Conservation (phyloP, 1,139 yeast genomes). For the Suhomyces kunorum region DNA sequence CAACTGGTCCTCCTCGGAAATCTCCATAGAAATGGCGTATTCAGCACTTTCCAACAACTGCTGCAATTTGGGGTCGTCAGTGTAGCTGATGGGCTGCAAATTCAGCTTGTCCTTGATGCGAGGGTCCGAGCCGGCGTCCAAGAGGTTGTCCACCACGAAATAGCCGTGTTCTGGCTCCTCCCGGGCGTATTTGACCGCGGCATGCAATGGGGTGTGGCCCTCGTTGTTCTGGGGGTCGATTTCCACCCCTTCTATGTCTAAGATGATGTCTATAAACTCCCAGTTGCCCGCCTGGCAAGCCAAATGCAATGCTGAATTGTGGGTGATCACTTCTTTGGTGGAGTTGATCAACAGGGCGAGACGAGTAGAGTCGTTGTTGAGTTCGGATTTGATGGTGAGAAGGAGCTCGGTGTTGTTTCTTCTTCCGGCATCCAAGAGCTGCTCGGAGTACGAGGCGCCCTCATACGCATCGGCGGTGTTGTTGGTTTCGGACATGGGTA, state of each 20-base stretch:
- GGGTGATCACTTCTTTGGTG: slow-evolving; percentile 69
- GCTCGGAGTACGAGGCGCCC: slow-evolving; percentile 82
- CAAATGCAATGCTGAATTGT: slow-evolving; percentile 81
- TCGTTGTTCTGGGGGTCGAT: slow-evolving; percentile 78
- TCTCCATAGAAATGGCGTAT: slow-evolving; percentile 56
- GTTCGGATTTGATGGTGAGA: slow-evolving; percentile 52
- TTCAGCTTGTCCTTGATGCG: slow-evolving; percentile 45
- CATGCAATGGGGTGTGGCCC: slow-evolving; percentile 88
- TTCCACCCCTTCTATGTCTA: slow-evolving; percentile 90
- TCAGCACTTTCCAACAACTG: slow-evolving; percentile 80
- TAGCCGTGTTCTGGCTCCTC: slow-evolving; percentile 86
- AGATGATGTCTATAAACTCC: slow-evolving; percentile 78
- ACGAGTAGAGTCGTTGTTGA: slow-evolving; percentile 44
- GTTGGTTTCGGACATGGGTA: slow-evolving; percentile 11
- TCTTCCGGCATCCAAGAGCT: slow-evolving; percentile 82
- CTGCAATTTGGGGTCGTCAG: slow-evolving; percentile 54
- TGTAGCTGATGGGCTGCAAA: slow-evolving; percentile 74
- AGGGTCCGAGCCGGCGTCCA: slow-evolving; percentile 96
- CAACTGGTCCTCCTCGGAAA: slow-evolving; percentile 31
- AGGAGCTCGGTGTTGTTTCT: slow-evolving; percentile 83
- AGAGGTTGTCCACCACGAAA: slow-evolving; percentile 73
- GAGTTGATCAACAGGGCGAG: slow-evolving; percentile 66
- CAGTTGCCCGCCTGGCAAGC: slow-evolving; percentile 81
- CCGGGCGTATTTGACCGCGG: slow-evolving; percentile 73
- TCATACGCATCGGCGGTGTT: slow-evolving; percentile 64